Evolutionary conservation across 148 eudicot species (phyloP), one percentile per base, ranked within the genome.

Genomic region (Rhododendron mucronatum): DNA sequence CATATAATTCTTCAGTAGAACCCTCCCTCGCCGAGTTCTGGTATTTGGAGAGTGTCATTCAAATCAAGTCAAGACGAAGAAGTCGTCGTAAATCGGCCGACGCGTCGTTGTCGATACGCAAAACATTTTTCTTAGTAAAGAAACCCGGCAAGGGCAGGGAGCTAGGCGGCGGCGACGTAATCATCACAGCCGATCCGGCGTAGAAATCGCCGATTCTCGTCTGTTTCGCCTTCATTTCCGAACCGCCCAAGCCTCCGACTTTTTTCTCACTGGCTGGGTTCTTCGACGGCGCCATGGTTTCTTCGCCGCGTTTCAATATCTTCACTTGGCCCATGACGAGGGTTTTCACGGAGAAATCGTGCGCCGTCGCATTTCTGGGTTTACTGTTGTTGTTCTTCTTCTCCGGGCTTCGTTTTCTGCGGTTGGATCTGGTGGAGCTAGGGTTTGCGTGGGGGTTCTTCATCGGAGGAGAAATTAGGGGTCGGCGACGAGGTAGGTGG

Each of bases 261-360:
- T 77, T 77, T 2, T 78, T 28, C 16, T 82, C 39, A 15, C 57
- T 35, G 23, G 41, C 67, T 37, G 50, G 78, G 48, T 55, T 82
- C 50, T 87, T 78, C 76, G 50, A 65, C 76, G 30, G 44, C 35
- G 53, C 53, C 12, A 39, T 65, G 51, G 59, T 20, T 44, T 78
- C 82, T 28, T 92, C 91, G 2, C 95, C 95, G 1, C 92, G 91
- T 83, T 89, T 93, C 11, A 93, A 83, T 80, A 93, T 93, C 88
- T 91, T 91, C 28, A 93, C 80, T 65, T 87, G 91, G 11, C 90
- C 90, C 48, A 76, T 33, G 0, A 53, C 86, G 0, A 88, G 88
- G 3, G 37, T 63, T 26, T 83, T 89, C 35, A 83, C 63, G 23
- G 84, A 37, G 12, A 14, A 33, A 51, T 10, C 45, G 15, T 63